phyloP scores from a whole-genome alignment of 2,329 filamentous ascomycete species.

The Karstenula rhodostoma region DNA sequence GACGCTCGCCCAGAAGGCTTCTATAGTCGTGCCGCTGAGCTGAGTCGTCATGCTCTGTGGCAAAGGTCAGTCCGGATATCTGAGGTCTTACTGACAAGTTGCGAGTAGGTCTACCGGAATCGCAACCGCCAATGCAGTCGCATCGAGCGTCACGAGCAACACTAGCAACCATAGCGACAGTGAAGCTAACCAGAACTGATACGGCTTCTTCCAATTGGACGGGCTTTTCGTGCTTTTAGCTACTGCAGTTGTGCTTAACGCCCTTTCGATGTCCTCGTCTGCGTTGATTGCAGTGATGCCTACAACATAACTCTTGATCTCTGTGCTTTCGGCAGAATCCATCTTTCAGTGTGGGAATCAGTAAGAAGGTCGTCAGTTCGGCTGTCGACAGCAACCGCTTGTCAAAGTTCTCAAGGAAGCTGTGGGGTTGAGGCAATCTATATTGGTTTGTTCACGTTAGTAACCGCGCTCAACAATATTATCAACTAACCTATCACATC shows the following conservation, averaged over 20 bases:
- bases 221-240: background rate
- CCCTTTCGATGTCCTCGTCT: background rate
- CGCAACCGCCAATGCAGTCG: slow-evolving; percentile 20
- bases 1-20: slow-evolving; percentile 70
- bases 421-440: background rate
- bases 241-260: background rate
- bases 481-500: background rate
- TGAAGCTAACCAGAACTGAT: slow-evolving; percentile 15
- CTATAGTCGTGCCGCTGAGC: slow-evolving; percentile 20
- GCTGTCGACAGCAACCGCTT: background rate
- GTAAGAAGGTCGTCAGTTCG: background rate
- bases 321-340: background rate
- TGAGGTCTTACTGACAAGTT: background rate
- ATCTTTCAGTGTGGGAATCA: background rate
- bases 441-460: background rate
- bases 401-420: background rate
- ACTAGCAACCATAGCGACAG: slow-evolving; percentile 9
- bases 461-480: background rate
- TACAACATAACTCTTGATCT: background rate
- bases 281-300: background rate
- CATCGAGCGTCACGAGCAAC: slow-evolving; percentile 22
- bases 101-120: slow-evolving; percentile 18
- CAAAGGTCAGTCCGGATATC: background rate
- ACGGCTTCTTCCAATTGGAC: slow-evolving; percentile 8
- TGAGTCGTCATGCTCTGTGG: background rate